Conservation (phyloP, 768 basidiomycete species). For the Mycena venus region DNA sequence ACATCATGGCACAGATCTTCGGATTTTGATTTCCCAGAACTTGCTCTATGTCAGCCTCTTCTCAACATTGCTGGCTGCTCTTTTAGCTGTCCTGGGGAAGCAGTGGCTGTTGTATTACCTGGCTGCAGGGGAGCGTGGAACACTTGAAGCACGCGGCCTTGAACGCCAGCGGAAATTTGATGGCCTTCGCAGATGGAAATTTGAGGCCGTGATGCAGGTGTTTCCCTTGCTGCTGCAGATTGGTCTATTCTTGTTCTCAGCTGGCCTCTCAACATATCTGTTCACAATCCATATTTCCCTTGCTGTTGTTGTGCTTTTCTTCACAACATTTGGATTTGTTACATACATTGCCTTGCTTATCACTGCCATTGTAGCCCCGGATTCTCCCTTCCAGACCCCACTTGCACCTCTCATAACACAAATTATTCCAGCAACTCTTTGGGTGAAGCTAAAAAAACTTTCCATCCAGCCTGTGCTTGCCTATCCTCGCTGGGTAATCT, state of each 20-base stretch:
- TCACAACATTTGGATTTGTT: not conserved
- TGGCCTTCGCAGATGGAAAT: too few relatives aligned
- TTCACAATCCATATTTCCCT: not conserved
- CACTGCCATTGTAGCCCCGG: not conserved
- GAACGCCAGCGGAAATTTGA: too few relatives aligned
- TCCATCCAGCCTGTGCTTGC: too few relatives aligned
- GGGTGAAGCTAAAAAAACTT: too few relatives aligned
- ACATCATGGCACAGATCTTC: not conserved
- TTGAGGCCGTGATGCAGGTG: too few relatives aligned
- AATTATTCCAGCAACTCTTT: not conserved
- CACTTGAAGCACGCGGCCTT: not conserved
- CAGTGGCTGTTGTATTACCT: not conserved
- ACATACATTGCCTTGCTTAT: not conserved
- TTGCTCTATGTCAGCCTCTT: too few relatives aligned
- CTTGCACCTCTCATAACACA: not conserved
- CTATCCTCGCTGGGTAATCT: too few relatives aligned
- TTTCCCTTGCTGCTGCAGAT: too few relatives aligned
- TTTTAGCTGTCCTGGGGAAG: not conserved
- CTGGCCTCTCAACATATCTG: not conserved
- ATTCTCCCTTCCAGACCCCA: too few relatives aligned
- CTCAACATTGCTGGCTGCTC: not conserved
- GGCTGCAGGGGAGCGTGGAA: not conserved
- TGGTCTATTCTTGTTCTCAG: not conserved
- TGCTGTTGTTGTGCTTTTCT: not conserved
- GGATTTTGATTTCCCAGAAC: not conserved